Conservation (phyloP, 1,284 basidiomycete genomes). For the Trichosporon sp. region DNA sequence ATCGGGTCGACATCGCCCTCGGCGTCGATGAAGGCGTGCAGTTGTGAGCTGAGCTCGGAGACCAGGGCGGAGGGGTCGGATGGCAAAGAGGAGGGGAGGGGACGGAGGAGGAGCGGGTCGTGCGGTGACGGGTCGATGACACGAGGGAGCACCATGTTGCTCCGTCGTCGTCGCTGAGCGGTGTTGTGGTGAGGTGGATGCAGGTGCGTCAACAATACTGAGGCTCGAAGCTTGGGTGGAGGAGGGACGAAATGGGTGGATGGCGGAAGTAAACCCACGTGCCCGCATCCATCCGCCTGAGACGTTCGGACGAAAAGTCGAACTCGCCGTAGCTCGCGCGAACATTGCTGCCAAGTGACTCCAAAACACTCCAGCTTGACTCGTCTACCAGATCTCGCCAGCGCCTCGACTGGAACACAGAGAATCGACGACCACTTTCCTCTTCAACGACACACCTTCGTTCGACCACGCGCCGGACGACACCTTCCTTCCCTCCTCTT, state of each 20-base stretch:
- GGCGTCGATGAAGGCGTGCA: slow-evolving; percentile 26
- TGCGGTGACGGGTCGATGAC: slow-evolving; percentile 40
- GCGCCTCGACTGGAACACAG: background rate
- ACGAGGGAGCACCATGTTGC: slow-evolving; percentile 40
- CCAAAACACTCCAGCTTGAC: background rate
- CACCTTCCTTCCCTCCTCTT: background rate
- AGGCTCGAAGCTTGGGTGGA: background rate
- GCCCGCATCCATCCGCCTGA: background rate
- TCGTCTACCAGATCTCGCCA: background rate
- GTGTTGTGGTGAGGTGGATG: too few species aligned
- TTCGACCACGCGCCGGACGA: background rate
- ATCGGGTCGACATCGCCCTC: slow-evolving; percentile 16
- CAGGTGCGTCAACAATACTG: background rate
- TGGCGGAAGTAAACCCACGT: background rate
- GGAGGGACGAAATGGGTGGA: background rate
- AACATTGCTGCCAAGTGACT: background rate
- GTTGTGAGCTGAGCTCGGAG: slow-evolving; percentile 31
- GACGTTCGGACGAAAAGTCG: slow-evolving; percentile 7
- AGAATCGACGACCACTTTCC: background rate
- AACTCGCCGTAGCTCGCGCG: background rate
- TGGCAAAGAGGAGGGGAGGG: slow-evolving; percentile 40
- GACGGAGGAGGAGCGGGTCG: slow-evolving; percentile 49
- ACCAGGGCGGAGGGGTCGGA: slow-evolving; percentile 32
- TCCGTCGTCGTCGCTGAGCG: too few species aligned
- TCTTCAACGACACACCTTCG: background rate